Evolutionary conservation across 169 alveolate species (phyloP).

Genomic region (Babesia ovis): DNA sequence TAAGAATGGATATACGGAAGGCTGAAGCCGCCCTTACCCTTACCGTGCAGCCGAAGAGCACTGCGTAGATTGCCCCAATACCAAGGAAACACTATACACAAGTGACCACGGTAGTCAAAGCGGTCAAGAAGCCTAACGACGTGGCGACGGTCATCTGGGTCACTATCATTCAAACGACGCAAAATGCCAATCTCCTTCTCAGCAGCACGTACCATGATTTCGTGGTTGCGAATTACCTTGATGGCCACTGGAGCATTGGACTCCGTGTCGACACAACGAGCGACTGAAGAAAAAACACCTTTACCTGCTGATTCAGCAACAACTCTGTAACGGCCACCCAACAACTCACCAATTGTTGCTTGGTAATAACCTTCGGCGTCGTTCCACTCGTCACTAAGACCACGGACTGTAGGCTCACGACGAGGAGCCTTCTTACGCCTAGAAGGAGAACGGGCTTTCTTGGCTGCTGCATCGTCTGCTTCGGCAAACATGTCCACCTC

Average conservation of each 20-base stretch:
- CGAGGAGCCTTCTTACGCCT: constrained; percentile 13
- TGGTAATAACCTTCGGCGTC: constrained; percentile 82
- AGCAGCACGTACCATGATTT: constrained; percentile 90
- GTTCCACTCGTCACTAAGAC: constrained; percentile 79
- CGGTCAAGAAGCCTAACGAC: constrained; percentile 80
- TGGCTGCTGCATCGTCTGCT: not conserved
- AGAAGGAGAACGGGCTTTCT: not conserved
- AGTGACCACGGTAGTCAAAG: constrained; percentile 84
- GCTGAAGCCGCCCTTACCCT: constrained; percentile 79
- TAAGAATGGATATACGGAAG: constrained; percentile 80
- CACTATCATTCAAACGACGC: constrained; percentile 76
- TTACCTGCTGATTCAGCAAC: constrained; percentile 84
- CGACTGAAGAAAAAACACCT: constrained; percentile 88
- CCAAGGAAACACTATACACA: constrained; percentile 90
- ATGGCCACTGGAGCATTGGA: constrained; percentile 77
- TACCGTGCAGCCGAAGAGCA: constrained; percentile 83
- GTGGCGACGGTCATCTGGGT: constrained; percentile 80
- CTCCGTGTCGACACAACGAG: constrained; percentile 76
- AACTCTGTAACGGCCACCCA: constrained; percentile 82
- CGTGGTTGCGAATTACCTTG: constrained; percentile 84
- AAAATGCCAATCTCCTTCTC: constrained; percentile 87
- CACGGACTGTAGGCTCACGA: constrained; percentile 48
- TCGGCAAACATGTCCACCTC: constrained; percentile 66
- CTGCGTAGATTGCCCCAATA: constrained; percentile 86
- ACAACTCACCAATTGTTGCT: constrained; percentile 86